These are phyloP conservation scores for Suillus brevipes DNA, from an alignment of 768 basidiomycete genomes.

Conservation along the genomic window DNA sequence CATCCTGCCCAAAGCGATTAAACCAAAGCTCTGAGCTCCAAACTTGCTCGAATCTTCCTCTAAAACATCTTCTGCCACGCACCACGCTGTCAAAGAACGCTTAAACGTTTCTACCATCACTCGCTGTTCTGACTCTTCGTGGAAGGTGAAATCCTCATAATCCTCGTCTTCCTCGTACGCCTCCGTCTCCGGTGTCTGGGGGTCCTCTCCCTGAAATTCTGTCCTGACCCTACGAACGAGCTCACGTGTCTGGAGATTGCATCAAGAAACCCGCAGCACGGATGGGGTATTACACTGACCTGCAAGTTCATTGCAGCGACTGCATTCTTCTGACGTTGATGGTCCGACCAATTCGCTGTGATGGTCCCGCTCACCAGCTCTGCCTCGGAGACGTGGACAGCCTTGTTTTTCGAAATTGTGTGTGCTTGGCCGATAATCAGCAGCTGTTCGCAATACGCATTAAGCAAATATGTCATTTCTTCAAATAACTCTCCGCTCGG, in stretches of 20 bases:
- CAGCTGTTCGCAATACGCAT: constrained; percentile 37
- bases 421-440: constrained; percentile 35
- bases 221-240: constrained; percentile 37
- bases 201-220: constrained; percentile 27
- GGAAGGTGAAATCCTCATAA: constrained; percentile 27
- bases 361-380: constrained; percentile 49
- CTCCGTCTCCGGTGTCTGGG: not conserved
- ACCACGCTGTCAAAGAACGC: constrained; percentile 48
- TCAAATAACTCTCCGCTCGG: constrained; percentile 29
- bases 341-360: constrained; percentile 44
- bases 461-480: constrained; percentile 39
- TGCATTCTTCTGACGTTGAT: constrained; percentile 39
- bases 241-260: constrained; percentile 37
- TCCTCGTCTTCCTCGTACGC: constrained; percentile 24
- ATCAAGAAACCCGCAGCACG: not conserved
- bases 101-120: constrained; percentile 32
- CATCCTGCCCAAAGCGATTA: constrained; percentile 45
- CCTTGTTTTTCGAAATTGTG: constrained; percentile 38
- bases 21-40: constrained; percentile 47
- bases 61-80: constrained; percentile 34
- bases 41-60: constrained; percentile 27
- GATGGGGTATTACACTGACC: constrained; percentile 26
- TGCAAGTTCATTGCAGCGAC: constrained; percentile 45
- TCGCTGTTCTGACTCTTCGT: constrained; percentile 19
- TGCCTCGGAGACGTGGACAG: constrained; percentile 38